These are phyloP conservation scores for Podospora tetraspora DNA, from an alignment of 495 filamentous ascomycete genomes.

Conservation along the genomic window DNA sequence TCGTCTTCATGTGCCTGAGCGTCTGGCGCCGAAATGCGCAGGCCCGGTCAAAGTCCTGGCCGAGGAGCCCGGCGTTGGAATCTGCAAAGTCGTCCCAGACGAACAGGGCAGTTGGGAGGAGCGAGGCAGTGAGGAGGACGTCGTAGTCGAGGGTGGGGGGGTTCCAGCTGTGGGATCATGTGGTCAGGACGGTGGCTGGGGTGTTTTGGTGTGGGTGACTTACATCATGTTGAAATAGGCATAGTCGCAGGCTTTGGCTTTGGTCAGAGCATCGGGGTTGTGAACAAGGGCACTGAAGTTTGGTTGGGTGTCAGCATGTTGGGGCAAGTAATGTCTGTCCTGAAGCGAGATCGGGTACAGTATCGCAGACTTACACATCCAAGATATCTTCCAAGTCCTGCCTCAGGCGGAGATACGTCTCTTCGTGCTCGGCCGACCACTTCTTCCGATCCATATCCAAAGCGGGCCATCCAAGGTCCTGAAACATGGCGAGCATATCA, in stretches of 20 bases:
- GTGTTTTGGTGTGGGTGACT: not conserved
- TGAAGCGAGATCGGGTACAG: no score
- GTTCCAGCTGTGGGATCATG: not conserved
- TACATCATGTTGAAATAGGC: slow-evolving; percentile 4
- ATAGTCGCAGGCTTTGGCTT: not conserved
- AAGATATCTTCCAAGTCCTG: not conserved
- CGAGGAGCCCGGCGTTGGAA: not conserved
- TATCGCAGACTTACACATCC: not conserved
- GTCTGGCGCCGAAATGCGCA: not conserved
- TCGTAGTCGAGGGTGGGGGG: not conserved
- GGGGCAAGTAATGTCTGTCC: not conserved
- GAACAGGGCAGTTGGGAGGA: not conserved
- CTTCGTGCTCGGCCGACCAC: not conserved
- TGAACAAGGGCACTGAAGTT: not conserved
- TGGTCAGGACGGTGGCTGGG: not conserved
- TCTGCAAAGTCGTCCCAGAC: slow-evolving; percentile 3
- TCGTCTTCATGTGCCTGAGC: not conserved
- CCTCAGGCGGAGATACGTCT: not conserved
- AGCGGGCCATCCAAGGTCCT: not conserved
- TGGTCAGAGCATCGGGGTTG: not conserved
- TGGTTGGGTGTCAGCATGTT: not conserved
- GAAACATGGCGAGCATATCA: not conserved
- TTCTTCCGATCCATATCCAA: not conserved
- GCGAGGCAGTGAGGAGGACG: not conserved
- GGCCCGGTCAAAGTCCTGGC: not conserved